These are phyloP conservation scores for Seiridium cupressi DNA, from an alignment of 2,329 filamentous ascomycete genomes.

Conservation along the genomic window DNA sequence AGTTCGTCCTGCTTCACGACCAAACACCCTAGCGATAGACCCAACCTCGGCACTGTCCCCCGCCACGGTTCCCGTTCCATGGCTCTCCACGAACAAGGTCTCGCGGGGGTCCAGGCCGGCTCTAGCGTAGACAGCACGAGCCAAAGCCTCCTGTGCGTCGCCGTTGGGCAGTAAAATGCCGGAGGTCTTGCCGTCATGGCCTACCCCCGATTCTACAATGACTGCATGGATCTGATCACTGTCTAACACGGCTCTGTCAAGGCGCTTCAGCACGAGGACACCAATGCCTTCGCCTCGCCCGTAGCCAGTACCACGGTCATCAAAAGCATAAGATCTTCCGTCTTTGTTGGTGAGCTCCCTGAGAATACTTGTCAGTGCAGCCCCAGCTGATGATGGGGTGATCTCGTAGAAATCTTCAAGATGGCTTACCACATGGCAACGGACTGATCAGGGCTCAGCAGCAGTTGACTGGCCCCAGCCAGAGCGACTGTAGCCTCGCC, in stretches of 20 bases:
- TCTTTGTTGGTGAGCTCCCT: not conserved
- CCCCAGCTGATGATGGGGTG: not conserved
- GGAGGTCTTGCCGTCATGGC: constrained; percentile 35
- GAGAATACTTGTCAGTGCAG: not conserved
- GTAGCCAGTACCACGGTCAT: constrained; percentile 46
- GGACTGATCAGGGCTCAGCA: not conserved
- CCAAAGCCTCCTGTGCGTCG: constrained; percentile 27
- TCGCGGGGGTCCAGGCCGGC: constrained; percentile 11
- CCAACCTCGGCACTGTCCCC: constrained; percentile 40
- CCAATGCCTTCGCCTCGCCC: constrained; percentile 46
- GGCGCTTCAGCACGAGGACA: constrained; percentile 42
- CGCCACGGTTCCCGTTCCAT: constrained; percentile 31
- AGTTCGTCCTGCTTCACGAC: constrained; percentile 1
- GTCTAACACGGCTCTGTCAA: constrained; percentile 41
- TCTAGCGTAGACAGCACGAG: constrained; percentile 25
- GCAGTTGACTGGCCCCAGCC: not conserved
- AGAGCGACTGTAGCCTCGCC: not conserved
- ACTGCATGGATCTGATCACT: constrained; percentile 38
- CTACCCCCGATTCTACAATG: constrained; percentile 30
- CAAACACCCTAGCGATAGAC: constrained; percentile 19
- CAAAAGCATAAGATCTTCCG: constrained; percentile 23
- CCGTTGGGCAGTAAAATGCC: constrained; percentile 25
- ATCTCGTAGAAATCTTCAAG: not conserved
- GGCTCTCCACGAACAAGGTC: constrained; percentile 24
- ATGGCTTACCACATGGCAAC: not conserved